phyloP scores from a whole-genome alignment of 305 asterid genomes.

The Fraxinus ornus region DNA sequence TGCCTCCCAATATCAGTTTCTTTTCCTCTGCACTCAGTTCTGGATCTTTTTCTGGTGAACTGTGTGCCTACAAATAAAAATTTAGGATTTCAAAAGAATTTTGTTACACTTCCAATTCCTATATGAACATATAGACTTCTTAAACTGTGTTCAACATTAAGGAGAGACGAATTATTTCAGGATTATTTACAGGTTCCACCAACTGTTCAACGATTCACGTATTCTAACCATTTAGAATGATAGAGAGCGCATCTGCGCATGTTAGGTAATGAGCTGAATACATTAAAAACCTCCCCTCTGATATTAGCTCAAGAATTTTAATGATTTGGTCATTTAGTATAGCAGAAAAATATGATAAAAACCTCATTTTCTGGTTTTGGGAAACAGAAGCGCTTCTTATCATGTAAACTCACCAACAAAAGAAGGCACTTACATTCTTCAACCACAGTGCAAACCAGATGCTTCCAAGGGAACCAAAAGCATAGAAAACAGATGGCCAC shows the following conservation, averaged over 20 bases:
- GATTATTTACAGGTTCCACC: not conserved
- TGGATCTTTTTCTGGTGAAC: slow-evolving; percentile 87
- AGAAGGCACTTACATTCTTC: slow-evolving; percentile 63
- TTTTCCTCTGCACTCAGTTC: slow-evolving; percentile 64
- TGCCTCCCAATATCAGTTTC: slow-evolving; percentile 61
- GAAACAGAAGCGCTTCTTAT: not conserved
- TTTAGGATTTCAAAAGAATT: slow-evolving; percentile 9
- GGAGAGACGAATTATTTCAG: not conserved
- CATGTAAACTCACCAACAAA: slow-evolving; percentile 3
- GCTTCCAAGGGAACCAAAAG: slow-evolving; percentile 89
- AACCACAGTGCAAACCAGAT: slow-evolving; percentile 93
- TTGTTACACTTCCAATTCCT: not conserved
- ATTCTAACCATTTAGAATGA: not conserved
- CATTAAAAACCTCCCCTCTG: not conserved
- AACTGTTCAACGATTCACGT: not conserved
- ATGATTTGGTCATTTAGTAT: not conserved
- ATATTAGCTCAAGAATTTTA: not conserved
- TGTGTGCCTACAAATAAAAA: slow-evolving; percentile 58
- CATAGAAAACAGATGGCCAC: slow-evolving; percentile 92
- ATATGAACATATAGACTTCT: not conserved
- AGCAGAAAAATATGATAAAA: slow-evolving; percentile 10
- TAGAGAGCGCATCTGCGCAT: not conserved
- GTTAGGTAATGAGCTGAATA: not conserved
- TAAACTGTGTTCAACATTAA: not conserved
- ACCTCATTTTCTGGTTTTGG: not conserved